Percentiles rank a stretch among this genome's conserved stretches.
These are phyloP conservation scores for Ustulina deusta DNA, from an alignment of 2,329 filamentous ascomycete species.

Conservation along the genomic window DNA sequence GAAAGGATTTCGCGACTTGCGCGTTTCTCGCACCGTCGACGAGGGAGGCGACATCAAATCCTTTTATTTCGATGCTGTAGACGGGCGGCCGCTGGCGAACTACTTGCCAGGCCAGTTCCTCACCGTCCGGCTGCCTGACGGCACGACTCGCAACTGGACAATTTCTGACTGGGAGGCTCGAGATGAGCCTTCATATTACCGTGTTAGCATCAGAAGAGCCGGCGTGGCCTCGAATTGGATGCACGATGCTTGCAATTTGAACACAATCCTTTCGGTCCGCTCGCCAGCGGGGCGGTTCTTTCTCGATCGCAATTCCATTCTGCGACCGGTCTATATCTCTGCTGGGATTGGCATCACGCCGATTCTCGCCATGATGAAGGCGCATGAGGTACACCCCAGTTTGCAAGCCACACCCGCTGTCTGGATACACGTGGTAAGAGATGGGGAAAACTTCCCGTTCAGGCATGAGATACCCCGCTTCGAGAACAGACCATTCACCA, in stretches of 20 bases:
- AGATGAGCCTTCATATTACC: slow-evolving; percentile 41
- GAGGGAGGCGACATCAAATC: slow-evolving; percentile 43
- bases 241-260: slow-evolving; percentile 39
- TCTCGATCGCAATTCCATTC: slow-evolving; percentile 38
- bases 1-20: slow-evolving; percentile 43
- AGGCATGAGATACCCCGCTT: slow-evolving; percentile 34
- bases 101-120: slow-evolving; percentile 46
- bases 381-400: slow-evolving; percentile 42
- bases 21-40: slow-evolving; percentile 36
- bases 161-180: slow-evolving; percentile 43
- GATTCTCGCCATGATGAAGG: slow-evolving; percentile 45
- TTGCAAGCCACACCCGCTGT: slow-evolving; percentile 34
- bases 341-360: slow-evolving; percentile 47
- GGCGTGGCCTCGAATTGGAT: slow-evolving; percentile 42
- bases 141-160: slow-evolving; percentile 42
- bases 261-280: slow-evolving; percentile 36
- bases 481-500: slow-evolving; percentile 27
- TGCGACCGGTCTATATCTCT: slow-evolving; percentile 44
- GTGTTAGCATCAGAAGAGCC: slow-evolving; percentile 42
- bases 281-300: slow-evolving; percentile 44
- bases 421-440: slow-evolving; percentile 43
- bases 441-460: slow-evolving; percentile 35
- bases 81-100: slow-evolving; percentile 40
- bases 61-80: slow-evolving; percentile 40
- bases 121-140: slow-evolving; percentile 40